A percentile compares a stretch with the other conserved stretches of the same genome.
Conservation (phyloP, 2,329 filamentous ascomycete species). For the Ascochyta fabae region DNA sequence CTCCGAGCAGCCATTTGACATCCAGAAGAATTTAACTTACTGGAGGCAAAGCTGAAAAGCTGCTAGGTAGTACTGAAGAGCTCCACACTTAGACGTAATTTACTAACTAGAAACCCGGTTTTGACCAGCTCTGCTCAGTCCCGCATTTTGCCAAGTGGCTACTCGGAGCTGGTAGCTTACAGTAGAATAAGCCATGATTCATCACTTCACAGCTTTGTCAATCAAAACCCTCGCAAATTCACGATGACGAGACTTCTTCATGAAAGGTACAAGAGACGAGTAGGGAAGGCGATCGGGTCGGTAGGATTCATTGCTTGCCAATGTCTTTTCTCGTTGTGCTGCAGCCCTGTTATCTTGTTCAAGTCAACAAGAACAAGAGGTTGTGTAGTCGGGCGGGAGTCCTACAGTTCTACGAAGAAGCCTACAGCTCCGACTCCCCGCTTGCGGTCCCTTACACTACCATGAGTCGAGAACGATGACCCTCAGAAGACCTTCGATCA, state of each 20-base stretch:
- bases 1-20: too few relatives aligned
- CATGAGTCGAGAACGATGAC: constrained; percentile 12
- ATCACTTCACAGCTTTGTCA: neutral
- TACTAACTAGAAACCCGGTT: too few relatives aligned
- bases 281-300: constrained; percentile 10
- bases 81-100: too few relatives aligned
- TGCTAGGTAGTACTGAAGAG: too few relatives aligned
- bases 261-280: constrained; percentile 18
- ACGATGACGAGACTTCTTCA: constrained; percentile 12
- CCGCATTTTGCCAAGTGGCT: too few relatives aligned
- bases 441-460: constrained; percentile 21
- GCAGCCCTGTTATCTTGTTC: constrained; percentile 26
- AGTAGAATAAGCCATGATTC: neutral
- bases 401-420: neutral
- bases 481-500: constrained; percentile 23
- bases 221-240: neutral
- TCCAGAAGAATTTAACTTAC: too few relatives aligned
- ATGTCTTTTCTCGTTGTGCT: constrained; percentile 22
- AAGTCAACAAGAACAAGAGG: neutral
- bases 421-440: constrained; percentile 27
- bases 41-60: too few relatives aligned
- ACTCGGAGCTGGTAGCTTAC: too few relatives aligned
- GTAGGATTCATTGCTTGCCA: constrained; percentile 22
- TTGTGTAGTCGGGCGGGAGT: neutral
- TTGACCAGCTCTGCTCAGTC: too few relatives aligned